Evolutionary conservation across 257 asterid species (phyloP).

Genomic region (Sherardia arvensis): DNA sequence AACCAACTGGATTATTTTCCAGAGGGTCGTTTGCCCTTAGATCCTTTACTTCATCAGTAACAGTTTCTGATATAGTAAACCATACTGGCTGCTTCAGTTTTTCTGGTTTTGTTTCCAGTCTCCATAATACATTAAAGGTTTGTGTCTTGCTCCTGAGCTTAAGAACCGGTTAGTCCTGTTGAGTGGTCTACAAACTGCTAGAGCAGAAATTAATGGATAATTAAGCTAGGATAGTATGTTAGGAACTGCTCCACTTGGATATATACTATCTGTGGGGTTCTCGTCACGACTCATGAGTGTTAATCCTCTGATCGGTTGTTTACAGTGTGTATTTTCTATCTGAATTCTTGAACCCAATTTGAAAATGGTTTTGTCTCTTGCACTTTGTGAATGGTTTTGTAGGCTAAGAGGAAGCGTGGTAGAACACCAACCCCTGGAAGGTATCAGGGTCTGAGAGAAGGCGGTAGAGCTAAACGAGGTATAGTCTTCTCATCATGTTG

Average conservation of each 20-base stretch:
- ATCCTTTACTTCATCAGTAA: constrained; percentile 25
- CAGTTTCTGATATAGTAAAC: constrained; percentile 23
- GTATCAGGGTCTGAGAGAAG: constrained; percentile 35
- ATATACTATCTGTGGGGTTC: neutral
- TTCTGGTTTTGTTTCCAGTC: constrained; percentile 20
- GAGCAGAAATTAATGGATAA: neutral
- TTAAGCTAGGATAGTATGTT: neutral
- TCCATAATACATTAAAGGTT: constrained; percentile 16
- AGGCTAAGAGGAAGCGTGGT: constrained; percentile 51
- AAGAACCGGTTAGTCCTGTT: neutral
- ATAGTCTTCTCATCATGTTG: neutral
- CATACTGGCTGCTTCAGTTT: constrained; percentile 21
- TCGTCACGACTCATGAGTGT: neutral
- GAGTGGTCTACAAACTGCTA: constrained; percentile 8
- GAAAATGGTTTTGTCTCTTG: neutral
- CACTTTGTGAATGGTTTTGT: constrained; percentile 6
- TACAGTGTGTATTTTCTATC: neutral
- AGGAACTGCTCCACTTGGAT: neutral
- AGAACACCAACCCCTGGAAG: constrained; percentile 50
- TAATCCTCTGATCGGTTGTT: neutral
- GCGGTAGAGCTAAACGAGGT: constrained; percentile 42
- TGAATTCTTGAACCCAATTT: neutral
- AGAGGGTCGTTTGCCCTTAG: constrained; percentile 25
- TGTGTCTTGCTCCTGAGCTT: constrained; percentile 15
- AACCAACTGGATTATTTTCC: constrained; percentile 21